Conservation (phyloP, 1,284 basidiomycete genomes). For the Stygiomarasmius scandens region DNA sequence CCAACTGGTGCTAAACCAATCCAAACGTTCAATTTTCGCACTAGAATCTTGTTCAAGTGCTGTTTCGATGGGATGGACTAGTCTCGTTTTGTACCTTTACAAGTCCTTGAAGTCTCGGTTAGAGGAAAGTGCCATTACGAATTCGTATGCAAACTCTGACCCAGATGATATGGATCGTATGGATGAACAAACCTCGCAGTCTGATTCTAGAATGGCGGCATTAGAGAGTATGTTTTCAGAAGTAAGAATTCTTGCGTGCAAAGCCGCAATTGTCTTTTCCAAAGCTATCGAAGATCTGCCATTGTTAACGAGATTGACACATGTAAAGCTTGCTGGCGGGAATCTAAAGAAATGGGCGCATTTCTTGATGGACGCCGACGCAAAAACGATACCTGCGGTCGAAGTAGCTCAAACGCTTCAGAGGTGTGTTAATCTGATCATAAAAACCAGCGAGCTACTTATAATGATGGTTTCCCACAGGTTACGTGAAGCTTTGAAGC, state of each 20-base stretch:
- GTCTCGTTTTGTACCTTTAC: background rate
- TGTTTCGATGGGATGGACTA: background rate
- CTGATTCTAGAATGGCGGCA: background rate
- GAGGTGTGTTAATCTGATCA: background rate
- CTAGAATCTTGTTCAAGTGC: background rate
- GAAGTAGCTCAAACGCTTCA: slow-evolving; percentile 1
- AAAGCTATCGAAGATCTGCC: background rate
- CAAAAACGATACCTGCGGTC: background rate
- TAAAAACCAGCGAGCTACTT: background rate
- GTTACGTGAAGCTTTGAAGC: slow-evolving; percentile 5
- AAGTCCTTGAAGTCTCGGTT: background rate
- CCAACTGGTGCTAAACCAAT: background rate
- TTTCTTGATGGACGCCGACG: slow-evolving; percentile 6
- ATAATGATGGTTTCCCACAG: background rate
- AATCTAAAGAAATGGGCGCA: background rate
- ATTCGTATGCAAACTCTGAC: background rate
- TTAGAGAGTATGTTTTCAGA: background rate
- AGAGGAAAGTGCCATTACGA: background rate
- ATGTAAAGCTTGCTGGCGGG: background rate
- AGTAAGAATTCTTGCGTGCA: background rate
- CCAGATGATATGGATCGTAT: background rate
- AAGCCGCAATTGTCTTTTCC: slow-evolving; percentile 4
- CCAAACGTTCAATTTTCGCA: background rate
- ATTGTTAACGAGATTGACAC: background rate
- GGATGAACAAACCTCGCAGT: background rate